Base-by-base conservation (phyloP, 1,284 basidiomycete genomes). In the Boletus mariae region DNA sequence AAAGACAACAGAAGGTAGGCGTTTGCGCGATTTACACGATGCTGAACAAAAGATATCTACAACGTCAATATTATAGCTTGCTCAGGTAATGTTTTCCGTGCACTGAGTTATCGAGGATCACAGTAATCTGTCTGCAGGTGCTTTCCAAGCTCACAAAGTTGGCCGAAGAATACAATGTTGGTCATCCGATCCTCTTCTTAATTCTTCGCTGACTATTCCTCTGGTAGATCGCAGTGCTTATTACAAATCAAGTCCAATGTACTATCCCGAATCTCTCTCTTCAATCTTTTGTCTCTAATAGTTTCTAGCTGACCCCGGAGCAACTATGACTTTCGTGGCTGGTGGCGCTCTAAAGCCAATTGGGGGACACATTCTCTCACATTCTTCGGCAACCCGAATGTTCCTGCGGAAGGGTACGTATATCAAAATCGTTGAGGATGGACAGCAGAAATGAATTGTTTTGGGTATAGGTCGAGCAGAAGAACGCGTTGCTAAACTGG, bases 211-310 rank as follows among this genome's bases (percentile, higher is more conserved):
- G 52, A 68, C 42, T 48, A 25, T 45, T 35, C 55, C n/a, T 38
- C 38, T 56, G 8, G 34, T 71, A 97, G 87, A 81, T 96, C 59
- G 88, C 84, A 6, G 80, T 97, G 42, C 77, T 97, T 26, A 78
- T 97, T 48, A 95, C 93, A 20, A 96, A 97, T 64, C 94, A 97
- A 78, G 94, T 92, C 1, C 88, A 92, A 78, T 90, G 89, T 87
- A 66, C 42, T 31, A 10, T 11, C 45, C 25, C 49, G 28, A 34
- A 45, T 51, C 35, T 38, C 35, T 34, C 35, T 34, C 47, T 52
- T 40, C 46, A 11, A 28, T 38, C 37, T 43, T 32, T 20, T 17
- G 46, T 55, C 45, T 52, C 56, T 53, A 7, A 55, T 42, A 57
- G 66, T 44, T 51, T 45, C 29, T 54, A 89, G 90, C 94, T 54